phyloP scores from a whole-genome alignment of 495 filamentous ascomycete species.

The Aspergillus affinis region DNA sequence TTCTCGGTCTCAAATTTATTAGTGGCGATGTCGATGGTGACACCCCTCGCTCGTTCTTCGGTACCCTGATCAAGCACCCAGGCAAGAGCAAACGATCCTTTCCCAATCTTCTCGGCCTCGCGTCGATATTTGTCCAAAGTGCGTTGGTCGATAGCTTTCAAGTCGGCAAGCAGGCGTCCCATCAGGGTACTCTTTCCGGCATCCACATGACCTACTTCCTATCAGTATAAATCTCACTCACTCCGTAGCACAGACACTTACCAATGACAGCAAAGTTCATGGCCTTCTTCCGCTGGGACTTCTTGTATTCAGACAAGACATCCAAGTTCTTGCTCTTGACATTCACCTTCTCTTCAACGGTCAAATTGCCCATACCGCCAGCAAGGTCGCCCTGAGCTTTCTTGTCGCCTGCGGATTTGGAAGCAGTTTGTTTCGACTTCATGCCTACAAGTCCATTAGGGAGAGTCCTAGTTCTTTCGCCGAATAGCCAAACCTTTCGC shows the following conservation, averaged over 20 bases:
- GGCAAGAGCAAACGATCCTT: slow-evolving; percentile 91
- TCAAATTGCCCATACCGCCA: slow-evolving; percentile 56
- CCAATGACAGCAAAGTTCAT: slow-evolving; percentile 97
- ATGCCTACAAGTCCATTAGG: slow-evolving; percentile 48
- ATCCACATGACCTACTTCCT: slow-evolving; percentile 78
- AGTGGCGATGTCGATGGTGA: slow-evolving; percentile 97
- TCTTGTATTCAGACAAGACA: slow-evolving; percentile 78
- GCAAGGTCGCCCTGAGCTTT: slow-evolving; percentile 41
- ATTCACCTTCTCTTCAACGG: slow-evolving; percentile 66
- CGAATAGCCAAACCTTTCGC: slow-evolving; percentile 75
- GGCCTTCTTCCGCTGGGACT: slow-evolving; percentile 69
- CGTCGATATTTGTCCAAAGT: slow-evolving; percentile 84
- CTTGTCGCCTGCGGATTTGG: slow-evolving; percentile 42
- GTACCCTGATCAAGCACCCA: slow-evolving; percentile 92
- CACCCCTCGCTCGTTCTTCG: slow-evolving; percentile 83
- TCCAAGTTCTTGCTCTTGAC: slow-evolving; percentile 85
- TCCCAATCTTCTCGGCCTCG: slow-evolving; percentile 89
- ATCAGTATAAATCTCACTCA: slow-evolving; percentile 14
- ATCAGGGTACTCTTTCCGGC: slow-evolving; percentile 97
- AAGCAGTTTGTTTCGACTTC: slow-evolving; percentile 46
- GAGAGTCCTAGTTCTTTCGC: slow-evolving; percentile 37
- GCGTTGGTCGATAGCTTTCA: slow-evolving; percentile 80
- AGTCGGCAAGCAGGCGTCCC: slow-evolving; percentile 89
- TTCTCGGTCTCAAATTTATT: slow-evolving; percentile 88
- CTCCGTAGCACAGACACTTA: slow-evolving; percentile 33